These are phyloP conservation scores for Saturnispora kantuleensis DNA, from an alignment of 805 yeast species.

Conservation along the genomic window DNA sequence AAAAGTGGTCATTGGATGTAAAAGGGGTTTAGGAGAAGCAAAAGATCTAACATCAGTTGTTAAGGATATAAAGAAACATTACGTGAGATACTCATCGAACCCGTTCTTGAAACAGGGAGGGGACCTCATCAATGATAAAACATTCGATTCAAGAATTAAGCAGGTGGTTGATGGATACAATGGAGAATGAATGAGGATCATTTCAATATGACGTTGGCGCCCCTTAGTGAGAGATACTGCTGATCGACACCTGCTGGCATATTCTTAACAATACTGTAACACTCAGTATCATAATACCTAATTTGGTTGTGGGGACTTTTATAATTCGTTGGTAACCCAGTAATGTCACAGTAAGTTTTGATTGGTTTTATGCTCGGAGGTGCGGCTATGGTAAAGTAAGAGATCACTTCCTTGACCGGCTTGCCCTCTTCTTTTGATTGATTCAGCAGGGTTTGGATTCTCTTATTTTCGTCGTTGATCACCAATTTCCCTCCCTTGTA, in stretches of 20 bases:
- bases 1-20: conserved; percentile 51
- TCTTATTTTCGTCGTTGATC: conserved; percentile 66
- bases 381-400: conserved; percentile 63
- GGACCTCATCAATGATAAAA: conserved; percentile 23
- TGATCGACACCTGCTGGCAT: conserved; percentile 91
- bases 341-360: conserved; percentile 85
- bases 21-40: neutral
- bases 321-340: conserved; percentile 77
- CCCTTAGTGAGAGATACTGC: conserved; percentile 77
- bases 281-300: conserved; percentile 74
- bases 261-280: conserved; percentile 63
- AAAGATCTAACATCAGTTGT: conserved; percentile 22
- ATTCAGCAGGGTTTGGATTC: conserved; percentile 36
- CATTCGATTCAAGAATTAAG: conserved; percentile 23
- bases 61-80: conserved; percentile 41
- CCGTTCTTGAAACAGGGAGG: conserved; percentile 40
- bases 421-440: conserved; percentile 12
- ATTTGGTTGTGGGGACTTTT: conserved; percentile 65
- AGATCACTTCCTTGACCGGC: conserved; percentile 38
- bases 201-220: conserved; percentile 77
- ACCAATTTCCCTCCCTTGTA: conserved; percentile 70
- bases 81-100: conserved; percentile 48
- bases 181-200: conserved; percentile 9
- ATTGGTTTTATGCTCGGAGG: conserved; percentile 81
- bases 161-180: conserved; percentile 21